These are phyloP conservation scores for Wickerhamiella azyma DNA, from an alignment of 805 yeast species.

Conservation along the genomic window DNA sequence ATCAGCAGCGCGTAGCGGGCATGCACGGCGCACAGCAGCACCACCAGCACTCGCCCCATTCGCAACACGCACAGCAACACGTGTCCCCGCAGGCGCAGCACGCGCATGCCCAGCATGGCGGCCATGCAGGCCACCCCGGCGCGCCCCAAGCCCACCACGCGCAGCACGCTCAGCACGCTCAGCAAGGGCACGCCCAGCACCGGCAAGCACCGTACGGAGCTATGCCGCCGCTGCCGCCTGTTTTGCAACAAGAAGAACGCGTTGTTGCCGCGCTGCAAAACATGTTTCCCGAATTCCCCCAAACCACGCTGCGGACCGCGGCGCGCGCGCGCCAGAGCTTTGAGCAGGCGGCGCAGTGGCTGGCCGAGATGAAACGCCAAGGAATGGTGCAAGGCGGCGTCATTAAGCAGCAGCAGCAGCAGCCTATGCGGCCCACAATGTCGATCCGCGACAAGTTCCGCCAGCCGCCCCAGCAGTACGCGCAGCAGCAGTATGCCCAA, in stretches of 20 bases:
- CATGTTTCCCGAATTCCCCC: slow-evolving; percentile 18
- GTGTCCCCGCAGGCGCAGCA: neutral
- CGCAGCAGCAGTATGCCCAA: slow-evolving; percentile 5
- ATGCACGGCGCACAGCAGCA: too few species aligned
- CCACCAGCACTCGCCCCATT: neutral
- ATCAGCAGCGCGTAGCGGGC: slow-evolving; percentile 9
- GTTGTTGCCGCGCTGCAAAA: slow-evolving; percentile 11
- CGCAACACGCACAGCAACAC: neutral
- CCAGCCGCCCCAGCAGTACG: slow-evolving; percentile 5
- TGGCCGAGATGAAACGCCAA: slow-evolving; percentile 22
- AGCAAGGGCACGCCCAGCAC: slow-evolving; percentile 4
- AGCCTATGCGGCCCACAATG: slow-evolving; percentile 20
- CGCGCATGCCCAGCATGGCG: slow-evolving; percentile 3
- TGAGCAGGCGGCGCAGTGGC: slow-evolving; percentile 27
- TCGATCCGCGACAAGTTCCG: slow-evolving; percentile 28
- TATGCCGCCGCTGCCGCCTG: slow-evolving; percentile 7
- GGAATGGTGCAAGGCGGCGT: slow-evolving; percentile 16
- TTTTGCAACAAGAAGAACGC: slow-evolving; percentile 9
- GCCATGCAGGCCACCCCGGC: neutral
- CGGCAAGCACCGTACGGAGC: slow-evolving; percentile 1
- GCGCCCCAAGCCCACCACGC: neutral
- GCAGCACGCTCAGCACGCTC: neutral
- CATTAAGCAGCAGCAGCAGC: slow-evolving; percentile 23
- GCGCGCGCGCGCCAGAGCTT: slow-evolving; percentile 22
- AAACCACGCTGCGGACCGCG: slow-evolving; percentile 19